Evolutionary conservation across 2,329 filamentous ascomycete species (phyloP).

Genomic region (Ceratocystis alfenasii): DNA sequence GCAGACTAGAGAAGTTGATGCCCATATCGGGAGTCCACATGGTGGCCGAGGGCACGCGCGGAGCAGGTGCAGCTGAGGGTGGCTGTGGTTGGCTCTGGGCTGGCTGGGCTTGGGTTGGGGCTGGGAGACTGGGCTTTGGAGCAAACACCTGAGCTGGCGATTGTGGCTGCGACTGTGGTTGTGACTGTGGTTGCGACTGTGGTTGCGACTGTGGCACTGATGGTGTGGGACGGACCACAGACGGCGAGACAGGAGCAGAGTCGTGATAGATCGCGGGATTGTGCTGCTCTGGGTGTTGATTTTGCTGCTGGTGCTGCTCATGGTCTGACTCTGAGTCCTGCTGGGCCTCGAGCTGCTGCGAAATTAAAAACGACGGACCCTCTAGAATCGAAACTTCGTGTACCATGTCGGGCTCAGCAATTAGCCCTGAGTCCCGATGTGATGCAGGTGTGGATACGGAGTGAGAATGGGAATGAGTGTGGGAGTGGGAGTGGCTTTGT

Average conservation of each 20-base stretch:
- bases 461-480: slow-evolving; percentile 17
- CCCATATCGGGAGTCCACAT: slow-evolving; percentile 72
- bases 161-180: no score
- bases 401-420: slow-evolving; percentile 16
- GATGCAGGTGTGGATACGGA: slow-evolving; percentile 13
- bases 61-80: slow-evolving; percentile 26
- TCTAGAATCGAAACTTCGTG: slow-evolving; percentile 23
- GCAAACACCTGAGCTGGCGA: slow-evolving; percentile 17
- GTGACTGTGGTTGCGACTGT: neutral
- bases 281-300: slow-evolving; percentile 24
- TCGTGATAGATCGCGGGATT: slow-evolving; percentile 29
- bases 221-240: slow-evolving; percentile 39
- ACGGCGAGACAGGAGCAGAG: slow-evolving; percentile 48
- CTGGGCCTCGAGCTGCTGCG: slow-evolving; percentile 15
- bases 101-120: neutral
- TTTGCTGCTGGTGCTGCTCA: slow-evolving; percentile 22
- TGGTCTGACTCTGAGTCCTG: neutral
- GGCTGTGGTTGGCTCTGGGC: neutral
- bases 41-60: slow-evolving; percentile 20
- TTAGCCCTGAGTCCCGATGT: slow-evolving; percentile 10
- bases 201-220: slow-evolving; percentile 31
- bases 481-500: slow-evolving; percentile 24
- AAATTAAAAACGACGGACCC: slow-evolving; percentile 22
- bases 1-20: slow-evolving; percentile 55
- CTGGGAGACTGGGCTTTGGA: slow-evolving; percentile 3